Evolutionary conservation across 192 early-diverging fungal species (phyloP).

Genomic region (Phycomyces nitens): DNA sequence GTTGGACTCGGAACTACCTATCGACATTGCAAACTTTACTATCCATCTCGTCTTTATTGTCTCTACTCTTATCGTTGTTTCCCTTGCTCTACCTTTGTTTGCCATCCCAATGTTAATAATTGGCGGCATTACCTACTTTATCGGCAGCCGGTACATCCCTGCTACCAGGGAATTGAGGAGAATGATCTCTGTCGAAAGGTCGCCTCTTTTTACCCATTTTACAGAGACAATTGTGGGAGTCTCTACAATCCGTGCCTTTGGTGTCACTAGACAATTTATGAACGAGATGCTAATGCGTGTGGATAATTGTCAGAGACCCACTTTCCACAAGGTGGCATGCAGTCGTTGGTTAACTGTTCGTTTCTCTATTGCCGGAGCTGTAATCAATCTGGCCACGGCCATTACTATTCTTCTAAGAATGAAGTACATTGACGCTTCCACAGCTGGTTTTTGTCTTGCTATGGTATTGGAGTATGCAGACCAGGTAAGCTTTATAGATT

Average conservation of each 20-base stretch:
- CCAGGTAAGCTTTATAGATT: constrained; percentile 65
- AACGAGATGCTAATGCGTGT: constrained; percentile 54
- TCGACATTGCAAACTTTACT: constrained; percentile 12
- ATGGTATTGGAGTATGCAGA: constrained; percentile 81
- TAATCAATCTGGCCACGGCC: constrained; percentile 65
- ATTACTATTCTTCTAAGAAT: constrained; percentile 55
- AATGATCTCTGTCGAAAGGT: constrained; percentile 68
- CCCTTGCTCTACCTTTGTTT: constrained; percentile 3
- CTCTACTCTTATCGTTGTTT: constrained; percentile 9
- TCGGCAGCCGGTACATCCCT: constrained; percentile 61
- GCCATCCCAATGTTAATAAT: neutral
- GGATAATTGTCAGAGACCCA: constrained; percentile 73
- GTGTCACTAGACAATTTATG: constrained; percentile 60
- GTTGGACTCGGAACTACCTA: constrained; percentile 31
- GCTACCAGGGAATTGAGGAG: constrained; percentile 89
- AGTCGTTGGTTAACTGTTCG: constrained; percentile 80
- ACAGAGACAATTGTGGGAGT: constrained; percentile 74
- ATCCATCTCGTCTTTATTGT: constrained; percentile 7
- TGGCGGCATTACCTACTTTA: neutral
- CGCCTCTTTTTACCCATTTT: constrained; percentile 74
- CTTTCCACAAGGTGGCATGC: constrained; percentile 70
- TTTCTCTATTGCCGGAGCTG: constrained; percentile 63
- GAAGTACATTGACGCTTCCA: constrained; percentile 61
- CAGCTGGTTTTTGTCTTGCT: constrained; percentile 80
- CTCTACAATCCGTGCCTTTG: constrained; percentile 80